A percentile compares a stretch with the other conserved stretches of the same genome.
Conservation (phyloP, 2,329 filamentous ascomycete genomes). For the Claviceps sp. region DNA sequence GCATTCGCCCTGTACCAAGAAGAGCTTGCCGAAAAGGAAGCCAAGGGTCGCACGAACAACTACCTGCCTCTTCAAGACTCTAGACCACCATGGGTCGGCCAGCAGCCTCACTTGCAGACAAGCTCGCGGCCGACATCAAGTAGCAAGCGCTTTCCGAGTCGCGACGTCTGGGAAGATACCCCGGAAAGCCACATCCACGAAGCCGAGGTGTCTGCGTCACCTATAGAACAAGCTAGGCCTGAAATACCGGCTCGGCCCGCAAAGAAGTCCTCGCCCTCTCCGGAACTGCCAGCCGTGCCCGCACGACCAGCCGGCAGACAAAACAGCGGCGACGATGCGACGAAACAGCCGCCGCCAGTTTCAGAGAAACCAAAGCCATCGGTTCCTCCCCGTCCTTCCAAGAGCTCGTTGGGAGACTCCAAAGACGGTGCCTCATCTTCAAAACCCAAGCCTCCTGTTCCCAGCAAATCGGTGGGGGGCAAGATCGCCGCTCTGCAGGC, state of each 20-base stretch:
- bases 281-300: conserved; percentile 33
- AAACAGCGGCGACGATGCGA: conserved; percentile 21
- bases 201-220: conserved; percentile 47
- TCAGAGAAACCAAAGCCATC: conserved; percentile 45
- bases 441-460: conserved; percentile 75
- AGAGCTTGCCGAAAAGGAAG: conserved; percentile 47
- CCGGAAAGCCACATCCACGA: conserved; percentile 72
- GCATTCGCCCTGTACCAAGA: conserved; percentile 54
- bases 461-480: conserved; percentile 56
- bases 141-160: conserved; percentile 71
- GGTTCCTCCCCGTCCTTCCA: conserved; percentile 49
- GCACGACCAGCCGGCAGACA: conserved; percentile 41
- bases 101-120: conserved; percentile 33
- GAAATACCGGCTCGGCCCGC: conserved; percentile 18
- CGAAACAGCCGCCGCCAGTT: conserved; percentile 26
- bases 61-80: conserved; percentile 17
- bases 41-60: conserved; percentile 15
- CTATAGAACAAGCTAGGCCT: conserved; percentile 16
- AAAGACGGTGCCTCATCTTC: conserved; percentile 27
- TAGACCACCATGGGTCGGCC: conserved; percentile 30
- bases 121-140: conserved; percentile 36
- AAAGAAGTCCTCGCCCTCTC: conserved; percentile 24
- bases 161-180: conserved; percentile 88
- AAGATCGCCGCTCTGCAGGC: conserved; percentile 89
- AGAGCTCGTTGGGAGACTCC: conserved; percentile 26